Evolutionary conservation across 2,329 filamentous ascomycete species (phyloP), one percentile per base, ranked within the genome.

Genomic region (Colletotrichum lindemuthianum): DNA sequence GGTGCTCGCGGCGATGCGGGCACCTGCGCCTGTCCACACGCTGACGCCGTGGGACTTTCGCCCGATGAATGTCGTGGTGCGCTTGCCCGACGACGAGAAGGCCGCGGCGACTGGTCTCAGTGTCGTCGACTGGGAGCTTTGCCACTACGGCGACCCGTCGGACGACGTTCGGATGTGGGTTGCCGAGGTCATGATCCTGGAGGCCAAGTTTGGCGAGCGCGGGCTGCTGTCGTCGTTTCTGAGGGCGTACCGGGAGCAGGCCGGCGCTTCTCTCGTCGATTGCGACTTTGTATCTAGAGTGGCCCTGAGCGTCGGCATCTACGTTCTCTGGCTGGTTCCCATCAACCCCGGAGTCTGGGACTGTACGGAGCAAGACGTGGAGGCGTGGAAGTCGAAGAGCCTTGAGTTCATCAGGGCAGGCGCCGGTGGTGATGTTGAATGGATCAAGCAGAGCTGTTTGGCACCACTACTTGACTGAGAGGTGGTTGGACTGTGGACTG

Each of bases 1-100:
- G 4, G 34, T 56, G 32, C 33, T 56, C 8, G 13, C 13, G 4
- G 33, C 16, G n/a, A 15, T 37, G 33, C 53, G 53, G 1, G 24
- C n/a, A 11, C 43, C 43, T 2, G 33, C 10, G 2, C 15, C 33
- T 4, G 16, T 13, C 3, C 43, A 15, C 3, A 56, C 53, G 16
- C 11, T 56, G 43, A 56, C 41, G n/a, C 33, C 34, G 6, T 56
- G 53, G 53, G 53, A 56, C 15, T 48, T 56, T 15, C 43, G 53
- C 5, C 53, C 41, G 9, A 39, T 37, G n/a, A 56, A 56, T 3
- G 33, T 39, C 13, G 33, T 56, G 11, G 12, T 56, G 3, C 40
- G 11, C 24, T 4, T 47, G 2, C 6, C 53, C 9, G 10, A 36
- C 4, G 34, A n/a, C 1, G 6, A 39, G 32, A 32, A 13, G 2